phyloP scores from a whole-genome alignment of 2,329 filamentous ascomycete species.

The Curvularia verruculosa region DNA sequence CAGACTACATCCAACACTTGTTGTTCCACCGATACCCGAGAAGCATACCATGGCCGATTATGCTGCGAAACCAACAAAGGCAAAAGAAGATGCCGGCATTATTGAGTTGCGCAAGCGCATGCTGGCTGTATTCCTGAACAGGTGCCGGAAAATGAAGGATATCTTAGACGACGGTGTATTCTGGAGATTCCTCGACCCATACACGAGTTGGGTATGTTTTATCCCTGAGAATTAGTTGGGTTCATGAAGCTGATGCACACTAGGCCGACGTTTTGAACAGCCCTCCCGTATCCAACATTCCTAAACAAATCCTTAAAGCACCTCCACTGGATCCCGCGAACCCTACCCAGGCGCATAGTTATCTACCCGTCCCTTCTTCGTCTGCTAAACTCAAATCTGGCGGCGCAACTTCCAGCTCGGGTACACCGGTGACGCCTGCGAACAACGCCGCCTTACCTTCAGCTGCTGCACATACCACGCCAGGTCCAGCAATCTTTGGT shows the following conservation, averaged over 20 bases:
- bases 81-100: conserved; percentile 95
- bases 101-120: conserved; percentile 97
- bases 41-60: conserved; percentile 99
- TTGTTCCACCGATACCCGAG: conserved; percentile 96
- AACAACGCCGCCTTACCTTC: conserved; percentile 58
- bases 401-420: conserved; percentile 54
- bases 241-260: conserved; percentile 7
- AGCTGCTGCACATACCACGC: conserved; percentile 61
- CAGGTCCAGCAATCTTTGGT: conserved; percentile 69
- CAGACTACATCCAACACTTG: conserved; percentile 89
- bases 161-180: conserved; percentile 92
- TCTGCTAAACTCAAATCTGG: conserved; percentile 81
- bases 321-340: conserved; percentile 97
- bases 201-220: conserved; percentile 88
- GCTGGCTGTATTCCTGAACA: conserved; percentile 92
- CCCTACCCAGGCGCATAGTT: conserved; percentile 83
- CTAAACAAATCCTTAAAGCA: conserved; percentile 91
- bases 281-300: conserved; percentile 86
- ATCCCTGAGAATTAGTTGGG: neutral
- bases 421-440: conserved; percentile 62
- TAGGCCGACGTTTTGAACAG: conserved; percentile 95
- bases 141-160: conserved; percentile 90
- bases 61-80: conserved; percentile 94
- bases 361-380: conserved; percentile 80
- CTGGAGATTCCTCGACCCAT: conserved; percentile 97